These are phyloP conservation scores for Beauveria bassiana DNA, from an alignment of 2,329 filamentous ascomycete species.

Conservation along the genomic window DNA sequence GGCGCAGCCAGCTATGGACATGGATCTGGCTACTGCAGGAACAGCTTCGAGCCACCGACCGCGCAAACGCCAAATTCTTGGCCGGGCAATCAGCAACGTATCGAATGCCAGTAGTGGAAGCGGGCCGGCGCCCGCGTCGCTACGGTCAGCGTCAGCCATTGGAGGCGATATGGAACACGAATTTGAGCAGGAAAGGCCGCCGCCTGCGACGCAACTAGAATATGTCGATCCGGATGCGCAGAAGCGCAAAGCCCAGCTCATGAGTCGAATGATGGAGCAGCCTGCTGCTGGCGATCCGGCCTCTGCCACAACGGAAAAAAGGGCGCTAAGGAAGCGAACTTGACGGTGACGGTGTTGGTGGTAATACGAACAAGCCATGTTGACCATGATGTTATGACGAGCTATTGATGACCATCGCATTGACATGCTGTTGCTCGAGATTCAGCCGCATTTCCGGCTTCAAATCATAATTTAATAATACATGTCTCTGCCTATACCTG, in stretches of 20 bases:
- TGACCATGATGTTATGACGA: background rate
- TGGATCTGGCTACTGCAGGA: constrained; percentile 16
- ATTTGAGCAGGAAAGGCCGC: constrained; percentile 23
- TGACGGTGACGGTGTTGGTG: background rate
- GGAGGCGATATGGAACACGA: constrained; percentile 16
- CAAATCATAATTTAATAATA: background rate
- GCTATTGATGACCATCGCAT: background rate
- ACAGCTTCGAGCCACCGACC: constrained; percentile 17
- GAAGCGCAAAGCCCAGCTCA: constrained; percentile 33
- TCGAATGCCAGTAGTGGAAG: constrained; percentile 44
- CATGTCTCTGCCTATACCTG: background rate
- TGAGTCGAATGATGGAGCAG: constrained; percentile 35
- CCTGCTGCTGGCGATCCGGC: background rate
- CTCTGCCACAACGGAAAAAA: background rate
- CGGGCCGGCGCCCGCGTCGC: constrained; percentile 24
- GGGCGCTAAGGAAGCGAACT: constrained; percentile 4
- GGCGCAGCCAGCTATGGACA: background rate
- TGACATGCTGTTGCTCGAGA: background rate
- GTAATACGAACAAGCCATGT: background rate
- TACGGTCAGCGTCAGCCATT: constrained; percentile 6
- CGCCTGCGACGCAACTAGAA: constrained; percentile 44
- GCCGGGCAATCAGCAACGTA: constrained; percentile 50
- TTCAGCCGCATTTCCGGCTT: background rate
- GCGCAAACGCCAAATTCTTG: constrained; percentile 44
- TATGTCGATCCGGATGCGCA: constrained; percentile 45